phyloP scores from a whole-genome alignment of 768 basidiomycete species.

The Hortiboletus campestris region DNA sequence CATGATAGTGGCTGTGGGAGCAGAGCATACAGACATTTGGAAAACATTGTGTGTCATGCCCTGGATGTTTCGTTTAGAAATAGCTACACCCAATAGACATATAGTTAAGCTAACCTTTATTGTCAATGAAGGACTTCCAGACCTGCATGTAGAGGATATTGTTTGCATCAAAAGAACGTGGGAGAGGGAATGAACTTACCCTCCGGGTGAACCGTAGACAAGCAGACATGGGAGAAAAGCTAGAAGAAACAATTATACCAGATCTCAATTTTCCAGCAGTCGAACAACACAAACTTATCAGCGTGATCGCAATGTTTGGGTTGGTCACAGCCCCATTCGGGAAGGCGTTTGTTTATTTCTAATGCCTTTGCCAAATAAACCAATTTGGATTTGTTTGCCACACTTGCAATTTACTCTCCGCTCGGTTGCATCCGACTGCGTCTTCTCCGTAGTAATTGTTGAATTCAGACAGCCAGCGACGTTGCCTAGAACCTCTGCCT shows the following conservation, averaged over 20 bases:
- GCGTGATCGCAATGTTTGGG: too few relatives aligned
- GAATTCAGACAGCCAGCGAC: constrained; percentile 3
- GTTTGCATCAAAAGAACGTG: neutral
- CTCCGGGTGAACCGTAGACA: constrained; percentile 69
- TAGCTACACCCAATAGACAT: too few relatives aligned
- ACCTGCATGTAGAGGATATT: constrained; percentile 40
- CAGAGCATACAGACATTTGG: constrained; percentile 55
- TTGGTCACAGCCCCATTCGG: neutral
- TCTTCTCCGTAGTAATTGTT: constrained; percentile 3
- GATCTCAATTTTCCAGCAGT: too few relatives aligned
- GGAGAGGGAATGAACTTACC: constrained; percentile 34
- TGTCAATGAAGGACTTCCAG: constrained; percentile 78
- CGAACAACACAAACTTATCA: too few relatives aligned
- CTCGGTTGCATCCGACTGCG: constrained; percentile 21
- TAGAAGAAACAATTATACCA: too few relatives aligned
- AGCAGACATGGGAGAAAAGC: constrained; percentile 47
- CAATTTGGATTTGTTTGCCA: constrained; percentile 4
- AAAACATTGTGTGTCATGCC: constrained; percentile 79
- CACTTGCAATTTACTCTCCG: constrained; percentile 21
- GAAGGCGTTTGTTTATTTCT: constrained; percentile 31
- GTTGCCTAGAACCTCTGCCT: neutral
- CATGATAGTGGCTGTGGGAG: neutral
- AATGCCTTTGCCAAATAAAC: constrained; percentile 30
- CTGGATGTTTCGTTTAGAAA: constrained; percentile 37
- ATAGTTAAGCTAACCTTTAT: constrained; percentile 50